Base-by-base conservation (phyloP, 164 flowering plant species). In the Umbellularia californica region DNA sequence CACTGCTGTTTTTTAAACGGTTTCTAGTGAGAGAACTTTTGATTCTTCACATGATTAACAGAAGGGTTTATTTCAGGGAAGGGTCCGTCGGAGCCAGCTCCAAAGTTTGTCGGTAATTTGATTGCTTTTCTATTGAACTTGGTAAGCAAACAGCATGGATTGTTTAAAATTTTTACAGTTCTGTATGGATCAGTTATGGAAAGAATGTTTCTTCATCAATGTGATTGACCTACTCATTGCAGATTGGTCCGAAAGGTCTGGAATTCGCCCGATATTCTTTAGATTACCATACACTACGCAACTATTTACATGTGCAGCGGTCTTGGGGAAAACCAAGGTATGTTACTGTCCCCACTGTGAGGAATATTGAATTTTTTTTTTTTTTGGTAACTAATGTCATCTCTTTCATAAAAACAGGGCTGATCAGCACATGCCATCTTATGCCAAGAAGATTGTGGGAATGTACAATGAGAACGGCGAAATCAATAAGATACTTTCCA, bases 181-280 rank as follows among this genome's bases (percentile, higher is more conserved):
- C n/a, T 70, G 20, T 19, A 33, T 25, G 27, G 55, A 28, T 30
- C 23, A 72, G 24, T 62, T 41, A 6, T 3, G 65, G 33, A 12
- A 72, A 12, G 52, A 58, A 74, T 58, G 28, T 12, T 67, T 7
- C n/a, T 41, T 5, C 52, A 69, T 41, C n/a, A 15, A 55, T 15
- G 24, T 3, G 51, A 70, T 60, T 74, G 19, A 47, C 65, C 81
- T 51, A 41, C 67, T 70, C 73, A 50, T 65, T 74, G 70, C 84
- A 95, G 99, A 78, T 95, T 89, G 99, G 99, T 25, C 98, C 99
- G 15, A 95, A 92, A 77, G 99, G 99, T 73, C 86, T 95, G 50
- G 99, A 95, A 80, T 95, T 95, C 75, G 99, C 98, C 14, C 93
- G 97, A 14, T 95, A 95, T 80, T 95, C 99, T 2, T 84, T 95